Conservation (phyloP, 306 rosid genomes). For the Fragaria vesca region DNA sequence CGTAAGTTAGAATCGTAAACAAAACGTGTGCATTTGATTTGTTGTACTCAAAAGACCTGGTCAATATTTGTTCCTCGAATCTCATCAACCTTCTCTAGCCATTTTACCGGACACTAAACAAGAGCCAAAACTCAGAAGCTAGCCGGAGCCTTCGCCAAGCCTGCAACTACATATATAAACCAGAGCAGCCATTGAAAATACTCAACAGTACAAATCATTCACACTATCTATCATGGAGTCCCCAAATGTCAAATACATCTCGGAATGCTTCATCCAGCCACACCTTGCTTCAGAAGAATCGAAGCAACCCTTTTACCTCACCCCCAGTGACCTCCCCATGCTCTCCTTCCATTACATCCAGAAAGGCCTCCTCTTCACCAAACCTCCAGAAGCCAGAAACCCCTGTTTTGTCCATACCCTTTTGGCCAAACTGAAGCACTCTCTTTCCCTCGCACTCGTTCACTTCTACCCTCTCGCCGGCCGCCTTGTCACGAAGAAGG, state of each 20-base stretch:
- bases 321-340: conserved; percentile 49
- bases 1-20: too few species aligned
- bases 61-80: too few species aligned
- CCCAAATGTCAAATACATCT: conserved; percentile 16
- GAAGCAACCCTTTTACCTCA: conserved; percentile 33
- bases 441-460: conserved; percentile 49
- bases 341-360: conserved; percentile 53
- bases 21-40: too few species aligned
- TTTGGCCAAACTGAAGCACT: conserved; percentile 37
- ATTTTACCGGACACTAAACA: too few species aligned
- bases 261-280: conserved; percentile 40
- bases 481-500: conserved; percentile 36
- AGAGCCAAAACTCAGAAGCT: too few species aligned
- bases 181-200: too few species aligned
- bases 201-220: too few species aligned
- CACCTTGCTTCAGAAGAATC: conserved; percentile 19
- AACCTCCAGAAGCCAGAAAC: conserved; percentile 20
- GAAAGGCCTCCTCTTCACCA: conserved; percentile 63
- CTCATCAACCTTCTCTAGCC: too few species aligned
- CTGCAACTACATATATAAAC: too few species aligned
- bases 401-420: conserved; percentile 25
- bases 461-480: conserved; percentile 71
- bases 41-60: too few species aligned
- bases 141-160: too few species aligned
- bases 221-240: neutral